Conservation (phyloP, 148 eudicot genomes). For the Chenopodium album region DNA sequence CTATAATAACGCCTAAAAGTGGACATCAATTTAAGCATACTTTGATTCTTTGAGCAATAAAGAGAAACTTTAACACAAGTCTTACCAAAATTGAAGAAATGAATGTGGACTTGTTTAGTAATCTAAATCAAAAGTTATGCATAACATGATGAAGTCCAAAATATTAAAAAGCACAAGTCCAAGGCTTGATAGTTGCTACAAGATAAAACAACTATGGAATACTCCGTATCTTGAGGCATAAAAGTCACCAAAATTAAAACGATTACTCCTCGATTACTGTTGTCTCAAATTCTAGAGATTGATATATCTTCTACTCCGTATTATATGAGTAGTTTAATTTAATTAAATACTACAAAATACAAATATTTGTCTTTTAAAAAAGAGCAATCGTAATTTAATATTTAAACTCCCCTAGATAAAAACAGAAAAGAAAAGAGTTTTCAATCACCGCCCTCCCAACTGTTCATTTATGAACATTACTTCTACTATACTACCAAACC, state of each 20-base stretch:
- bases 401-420: too few species aligned
- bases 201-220: not conserved
- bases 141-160: not conserved
- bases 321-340: too few species aligned
- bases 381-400: too few species aligned
- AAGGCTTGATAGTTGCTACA: not conserved
- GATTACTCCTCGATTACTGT: not conserved
- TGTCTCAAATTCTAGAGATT: too few species aligned
- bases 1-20: not conserved
- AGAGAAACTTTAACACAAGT: not conserved
- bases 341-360: too few species aligned
- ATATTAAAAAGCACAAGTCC: not conserved
- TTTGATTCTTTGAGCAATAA: not conserved
- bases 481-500: not conserved
- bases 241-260: constrained; percentile 7
- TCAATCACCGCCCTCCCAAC: not conserved
- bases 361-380: too few species aligned
- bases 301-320: too few species aligned
- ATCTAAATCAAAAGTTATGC: not conserved
- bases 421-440: constrained; percentile 4
- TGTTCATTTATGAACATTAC: constrained; percentile 2
- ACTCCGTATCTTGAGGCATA: not conserved
- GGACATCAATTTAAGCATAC: not conserved
- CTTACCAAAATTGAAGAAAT: not conserved
- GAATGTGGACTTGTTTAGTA: not conserved